Evolutionary conservation across 768 basidiomycete species (phyloP).

Genomic region (Boletus rex-veris): DNA sequence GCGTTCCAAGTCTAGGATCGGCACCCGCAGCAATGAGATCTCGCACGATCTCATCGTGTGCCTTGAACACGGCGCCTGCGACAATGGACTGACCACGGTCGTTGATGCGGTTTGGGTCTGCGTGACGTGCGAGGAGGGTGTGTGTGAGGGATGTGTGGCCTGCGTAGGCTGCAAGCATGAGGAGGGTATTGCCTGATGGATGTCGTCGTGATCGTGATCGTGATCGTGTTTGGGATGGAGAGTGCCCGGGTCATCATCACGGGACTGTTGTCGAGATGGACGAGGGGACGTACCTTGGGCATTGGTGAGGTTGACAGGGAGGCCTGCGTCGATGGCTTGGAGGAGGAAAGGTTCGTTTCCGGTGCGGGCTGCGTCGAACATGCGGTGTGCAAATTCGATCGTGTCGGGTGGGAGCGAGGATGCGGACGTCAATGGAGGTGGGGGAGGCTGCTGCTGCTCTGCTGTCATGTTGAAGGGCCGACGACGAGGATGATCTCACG

Average conservation of each 20-base stretch:
- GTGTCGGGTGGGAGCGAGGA: constrained; percentile 34
- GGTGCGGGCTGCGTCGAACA: constrained; percentile 71
- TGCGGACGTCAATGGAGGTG: too few species aligned
- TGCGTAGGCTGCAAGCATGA: constrained; percentile 76
- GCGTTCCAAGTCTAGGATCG: constrained; percentile 61
- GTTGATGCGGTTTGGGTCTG: constrained; percentile 67
- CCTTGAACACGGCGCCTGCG: constrained; percentile 78
- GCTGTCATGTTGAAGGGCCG: too few species aligned
- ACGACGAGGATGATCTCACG: too few species aligned
- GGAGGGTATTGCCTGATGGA: constrained; percentile 62
- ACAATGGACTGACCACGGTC: constrained; percentile 70
- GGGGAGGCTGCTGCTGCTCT: too few species aligned
- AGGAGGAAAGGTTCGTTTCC: constrained; percentile 53
- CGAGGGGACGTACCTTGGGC: constrained; percentile 48
- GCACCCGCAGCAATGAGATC: constrained; percentile 50
- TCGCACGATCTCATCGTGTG: constrained; percentile 58
- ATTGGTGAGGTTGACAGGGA: constrained; percentile 72
- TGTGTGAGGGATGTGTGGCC: constrained; percentile 56
- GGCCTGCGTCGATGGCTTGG: constrained; percentile 61
- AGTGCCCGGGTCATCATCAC: too few species aligned
- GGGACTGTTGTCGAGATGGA: neutral
- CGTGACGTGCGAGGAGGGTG: constrained; percentile 52
- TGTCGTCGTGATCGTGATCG: neutral
- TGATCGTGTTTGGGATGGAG: neutral
- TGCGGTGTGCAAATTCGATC: constrained; percentile 55